Percentiles rank a stretch among this genome's conserved stretches.
phyloP scores from a whole-genome alignment of 257 asterid species.

The Vinca minor region DNA sequence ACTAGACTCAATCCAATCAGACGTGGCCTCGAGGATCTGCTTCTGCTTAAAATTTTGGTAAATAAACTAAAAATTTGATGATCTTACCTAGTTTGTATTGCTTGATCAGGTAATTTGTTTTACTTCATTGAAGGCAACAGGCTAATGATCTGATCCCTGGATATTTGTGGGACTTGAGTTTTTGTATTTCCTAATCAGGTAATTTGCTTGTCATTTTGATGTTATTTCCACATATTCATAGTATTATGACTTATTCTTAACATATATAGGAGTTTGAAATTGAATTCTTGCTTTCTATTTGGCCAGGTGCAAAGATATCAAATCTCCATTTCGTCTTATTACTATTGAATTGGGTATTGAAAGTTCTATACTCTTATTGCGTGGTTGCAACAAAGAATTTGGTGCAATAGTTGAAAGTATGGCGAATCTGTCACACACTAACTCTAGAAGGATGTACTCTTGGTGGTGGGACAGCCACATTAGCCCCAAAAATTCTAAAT shows the following conservation, averaged over 20 bases:
- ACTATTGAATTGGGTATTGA: conserved; percentile 32
- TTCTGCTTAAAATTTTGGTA: not conserved
- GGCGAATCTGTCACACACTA: conserved; percentile 51
- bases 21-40: conserved; percentile 1
- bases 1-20: too few species aligned
- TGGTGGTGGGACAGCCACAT: conserved; percentile 99
- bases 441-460: conserved; percentile 77
- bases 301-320: conserved; percentile 28
- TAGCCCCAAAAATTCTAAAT: conserved; percentile 91
- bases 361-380: conserved; percentile 8
- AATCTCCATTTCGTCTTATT: conserved; percentile 29
- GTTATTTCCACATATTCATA: not conserved
- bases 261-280: not conserved
- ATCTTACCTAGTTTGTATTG: conserved; percentile 13
- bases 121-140: conserved; percentile 9
- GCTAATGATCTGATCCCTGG: not conserved
- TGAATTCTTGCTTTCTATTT: conserved; percentile 11
- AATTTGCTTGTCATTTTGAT: conserved; percentile 1
- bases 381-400: conserved; percentile 13
- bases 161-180: conserved; percentile 11
- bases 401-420: conserved; percentile 28
- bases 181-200: conserved; percentile 7
- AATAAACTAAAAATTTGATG: not conserved
- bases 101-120: conserved; percentile 13
- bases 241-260: not conserved